Conservation (phyloP, 371 early-diverging fungal genomes). For the Catenaria anguillulae region DNA sequence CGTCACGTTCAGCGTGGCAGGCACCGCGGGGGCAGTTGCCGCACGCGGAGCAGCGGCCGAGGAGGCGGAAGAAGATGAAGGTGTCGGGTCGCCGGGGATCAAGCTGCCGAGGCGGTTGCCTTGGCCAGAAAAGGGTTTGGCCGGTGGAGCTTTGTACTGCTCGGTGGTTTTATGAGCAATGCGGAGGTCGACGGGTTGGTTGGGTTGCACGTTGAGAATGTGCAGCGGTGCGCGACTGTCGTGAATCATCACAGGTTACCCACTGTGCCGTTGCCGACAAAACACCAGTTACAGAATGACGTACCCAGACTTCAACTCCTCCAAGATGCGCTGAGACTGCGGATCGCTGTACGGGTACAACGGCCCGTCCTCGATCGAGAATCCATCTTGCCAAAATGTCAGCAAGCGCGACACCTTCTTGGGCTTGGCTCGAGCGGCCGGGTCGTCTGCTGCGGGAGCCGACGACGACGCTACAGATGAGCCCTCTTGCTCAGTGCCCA, state of each 20-base stretch:
- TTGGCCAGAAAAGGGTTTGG: slow-evolving; percentile 65
- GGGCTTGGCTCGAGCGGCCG: background rate
- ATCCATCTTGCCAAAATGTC: slow-evolving; percentile 92
- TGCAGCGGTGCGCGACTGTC: slow-evolving; percentile 61
- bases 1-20: slow-evolving; percentile 14
- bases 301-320: slow-evolving; percentile 74
- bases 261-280: too few species aligned
- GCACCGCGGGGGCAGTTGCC: slow-evolving; percentile 22
- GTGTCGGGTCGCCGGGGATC: too few species aligned
- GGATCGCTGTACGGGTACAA: slow-evolving; percentile 71
- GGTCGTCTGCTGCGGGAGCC: background rate
- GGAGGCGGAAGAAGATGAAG: slow-evolving; percentile 11
- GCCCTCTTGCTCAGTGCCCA: slow-evolving; percentile 9
- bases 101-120: slow-evolving; percentile 36
- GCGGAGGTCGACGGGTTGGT: slow-evolving; percentile 81
- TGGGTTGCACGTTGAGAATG: slow-evolving; percentile 73
- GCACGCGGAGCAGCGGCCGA: slow-evolving; percentile 12
- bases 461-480: background rate
- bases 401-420: slow-evolving; percentile 21
- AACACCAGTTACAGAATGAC: slow-evolving; percentile 1
- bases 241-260: too few species aligned
- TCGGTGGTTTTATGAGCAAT: slow-evolving; percentile 69
- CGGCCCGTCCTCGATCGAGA: slow-evolving; percentile 87
- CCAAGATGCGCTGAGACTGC: slow-evolving; percentile 61
- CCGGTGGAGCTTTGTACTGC: slow-evolving; percentile 71